Base-by-base conservation (phyloP, 2,329 filamentous ascomycete genomes). In the Daldinia eschscholtzii region DNA sequence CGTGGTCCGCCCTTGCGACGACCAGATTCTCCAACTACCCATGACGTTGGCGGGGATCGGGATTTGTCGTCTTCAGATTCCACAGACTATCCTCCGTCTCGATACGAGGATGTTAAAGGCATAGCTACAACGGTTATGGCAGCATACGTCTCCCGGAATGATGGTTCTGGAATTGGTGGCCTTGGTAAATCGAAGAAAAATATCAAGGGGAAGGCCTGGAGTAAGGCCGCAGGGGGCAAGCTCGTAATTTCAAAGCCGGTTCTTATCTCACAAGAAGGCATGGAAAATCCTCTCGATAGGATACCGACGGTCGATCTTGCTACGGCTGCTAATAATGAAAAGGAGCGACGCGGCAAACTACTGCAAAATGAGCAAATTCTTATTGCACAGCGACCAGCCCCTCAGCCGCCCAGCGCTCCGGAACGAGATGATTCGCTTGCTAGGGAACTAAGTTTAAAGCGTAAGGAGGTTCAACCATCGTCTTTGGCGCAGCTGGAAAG, bases 221-320 rank as follows among this genome's bases (percentile, higher is more conserved):
- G 70, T 13, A 76, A 73, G 57, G 68, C 73, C 20, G 76, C 75
- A 5, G 80, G 80, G 6, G 46, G 26, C n/a, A 86, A 82, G 64
- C 70, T 85, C 18, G 73, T 75, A 4, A 88, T 88, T 37, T 88
- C 86, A 10, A 79, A 81, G 12, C 86, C 87, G 0, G 81, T 88
- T 39, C 71, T 86, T 12, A 68, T 68, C 7, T 68, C 73, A 41
- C 70, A 74, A 37, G 68, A 73, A 41, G 74, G 70, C 23, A 67
- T 68, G 61, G 70, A 71, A 35, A 75, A 74, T 46, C 70, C 76
- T 10, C 65, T 79, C 6, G 70, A 73, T 15, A 72, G 66, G 23
- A 79, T 79, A 37, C 73, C 73, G 20, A 87, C 85, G 0, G 78
- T 87, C 33, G 86, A 86, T 60, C 78, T 88, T 37, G 80, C 81